Evolutionary conservation across 179 eudicot genomes (phyloP).

Genomic region (Silene coronaria): DNA sequence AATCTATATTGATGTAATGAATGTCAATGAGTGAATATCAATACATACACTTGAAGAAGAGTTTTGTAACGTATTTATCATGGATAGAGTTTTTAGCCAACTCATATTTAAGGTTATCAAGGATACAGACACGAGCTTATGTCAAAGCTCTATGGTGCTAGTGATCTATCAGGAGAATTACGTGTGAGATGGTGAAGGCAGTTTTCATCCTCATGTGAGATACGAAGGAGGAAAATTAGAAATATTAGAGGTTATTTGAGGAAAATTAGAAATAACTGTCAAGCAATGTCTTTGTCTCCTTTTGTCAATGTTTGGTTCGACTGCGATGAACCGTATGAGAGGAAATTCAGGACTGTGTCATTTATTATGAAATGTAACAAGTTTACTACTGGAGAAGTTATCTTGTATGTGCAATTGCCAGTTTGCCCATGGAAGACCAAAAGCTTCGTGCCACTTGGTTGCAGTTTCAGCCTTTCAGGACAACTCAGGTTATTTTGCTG

Average conservation of each 20-base stretch:
- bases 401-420: not conserved
- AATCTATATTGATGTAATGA: too few species aligned
- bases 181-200: not conserved
- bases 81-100: not conserved
- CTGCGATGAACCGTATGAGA: not conserved
- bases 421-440: not conserved
- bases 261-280: not conserved
- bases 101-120: not conserved
- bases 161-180: not conserved
- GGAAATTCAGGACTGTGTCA: not conserved
- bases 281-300: not conserved
- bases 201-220: not conserved
- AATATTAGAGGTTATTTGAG: not conserved
- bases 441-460: not conserved
- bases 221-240: not conserved
- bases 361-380: not conserved
- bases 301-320: not conserved
- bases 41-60: too few species aligned
- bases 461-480: not conserved
- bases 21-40: too few species aligned
- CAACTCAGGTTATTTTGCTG: not conserved
- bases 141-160: not conserved
- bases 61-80: too few species aligned
- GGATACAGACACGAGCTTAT: not conserved
- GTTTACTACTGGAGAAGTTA: not conserved